Evolutionary conservation across 768 basidiomycete species (phyloP).

Genomic region (Tubosaeta sp.): DNA sequence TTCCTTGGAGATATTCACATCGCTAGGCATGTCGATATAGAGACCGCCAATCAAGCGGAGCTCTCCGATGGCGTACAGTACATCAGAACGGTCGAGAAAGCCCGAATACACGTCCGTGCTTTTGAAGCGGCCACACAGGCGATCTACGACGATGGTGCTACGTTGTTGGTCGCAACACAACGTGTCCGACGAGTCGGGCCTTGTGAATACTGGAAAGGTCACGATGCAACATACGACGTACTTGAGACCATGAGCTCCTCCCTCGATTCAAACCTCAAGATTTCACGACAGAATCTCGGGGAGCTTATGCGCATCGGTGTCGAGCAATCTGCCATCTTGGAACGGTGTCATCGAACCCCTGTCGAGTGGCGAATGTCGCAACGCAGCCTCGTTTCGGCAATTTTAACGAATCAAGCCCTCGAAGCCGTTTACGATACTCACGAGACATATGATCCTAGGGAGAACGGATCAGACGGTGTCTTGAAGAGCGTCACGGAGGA

Average conservation of each 20-base stretch:
- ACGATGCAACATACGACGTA: conserved; percentile 23
- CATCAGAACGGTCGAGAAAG: conserved; percentile 40
- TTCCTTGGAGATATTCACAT: conserved; percentile 48
- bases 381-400: conserved; percentile 31
- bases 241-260: conserved; percentile 29
- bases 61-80: conserved; percentile 36
- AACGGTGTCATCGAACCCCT: conserved; percentile 36
- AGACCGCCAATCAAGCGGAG: conserved; percentile 33
- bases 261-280: conserved; percentile 32
- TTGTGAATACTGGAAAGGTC: conserved; percentile 22
- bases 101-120: conserved; percentile 42
- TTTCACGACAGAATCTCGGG: conserved; percentile 37
- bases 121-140: conserved; percentile 48
- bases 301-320: conserved; percentile 33
- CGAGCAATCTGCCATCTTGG: conserved; percentile 38
- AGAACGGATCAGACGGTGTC: conserved; percentile 9
- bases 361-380: conserved; percentile 47
- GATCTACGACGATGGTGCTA: conserved; percentile 45
- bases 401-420: conserved; percentile 20
- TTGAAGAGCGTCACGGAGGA: conserved; percentile 10
- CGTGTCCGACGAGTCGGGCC: conserved; percentile 24
- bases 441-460: conserved; percentile 3
- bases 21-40: conserved; percentile 49
- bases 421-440: conserved; percentile 14
- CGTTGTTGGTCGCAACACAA: conserved; percentile 40